phyloP scores from a whole-genome alignment of 768 basidiomycete species.

The Phylloporus arenicola region DNA sequence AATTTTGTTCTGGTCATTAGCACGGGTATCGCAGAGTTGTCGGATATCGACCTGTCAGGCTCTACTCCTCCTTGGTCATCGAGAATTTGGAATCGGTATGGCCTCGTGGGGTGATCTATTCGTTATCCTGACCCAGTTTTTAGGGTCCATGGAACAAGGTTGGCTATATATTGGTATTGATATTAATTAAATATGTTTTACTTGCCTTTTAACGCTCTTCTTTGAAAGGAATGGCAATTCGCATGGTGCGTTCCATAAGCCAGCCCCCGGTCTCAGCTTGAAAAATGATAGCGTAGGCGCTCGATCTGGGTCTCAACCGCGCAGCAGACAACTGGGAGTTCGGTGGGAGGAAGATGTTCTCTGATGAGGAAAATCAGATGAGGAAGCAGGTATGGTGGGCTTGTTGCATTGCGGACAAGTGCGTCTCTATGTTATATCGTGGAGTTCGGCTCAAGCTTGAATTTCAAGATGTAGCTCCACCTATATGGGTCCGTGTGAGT shows the following conservation, averaged over 20 bases:
- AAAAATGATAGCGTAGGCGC: conserved; percentile 43
- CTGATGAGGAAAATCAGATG: conserved; percentile 59
- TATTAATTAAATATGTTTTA: background rate
- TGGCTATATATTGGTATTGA: conserved; percentile 73
- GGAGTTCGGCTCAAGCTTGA: conserved; percentile 1
- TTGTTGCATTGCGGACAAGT: conserved; percentile 69
- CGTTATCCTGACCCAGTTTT: conserved; percentile 9
- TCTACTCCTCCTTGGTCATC: conserved; percentile 69
- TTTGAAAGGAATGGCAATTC: conserved; percentile 57
- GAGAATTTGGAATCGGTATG: conserved; percentile 80
- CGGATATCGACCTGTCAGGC: conserved; percentile 77
- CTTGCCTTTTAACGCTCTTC: conserved; percentile 1
- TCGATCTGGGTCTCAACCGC: conserved; percentile 77
- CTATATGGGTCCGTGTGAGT: conserved; percentile 54
- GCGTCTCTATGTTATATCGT: conserved; percentile 15
- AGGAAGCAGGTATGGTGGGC: conserved; percentile 79
- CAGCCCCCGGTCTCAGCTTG: background rate
- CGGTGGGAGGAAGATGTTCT: conserved; percentile 56
- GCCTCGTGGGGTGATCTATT: background rate
- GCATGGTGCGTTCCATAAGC: conserved; percentile 48
- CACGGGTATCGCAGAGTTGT: conserved; percentile 59
- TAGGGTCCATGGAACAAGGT: conserved; percentile 70
- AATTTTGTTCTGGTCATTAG: conserved; percentile 30
- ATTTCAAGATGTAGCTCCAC: conserved; percentile 57
- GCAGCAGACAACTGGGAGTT: conserved; percentile 72